Evolutionary conservation across 2,329 filamentous ascomycete species (phyloP).

Genomic region (Cladophialophora chaetospira): DNA sequence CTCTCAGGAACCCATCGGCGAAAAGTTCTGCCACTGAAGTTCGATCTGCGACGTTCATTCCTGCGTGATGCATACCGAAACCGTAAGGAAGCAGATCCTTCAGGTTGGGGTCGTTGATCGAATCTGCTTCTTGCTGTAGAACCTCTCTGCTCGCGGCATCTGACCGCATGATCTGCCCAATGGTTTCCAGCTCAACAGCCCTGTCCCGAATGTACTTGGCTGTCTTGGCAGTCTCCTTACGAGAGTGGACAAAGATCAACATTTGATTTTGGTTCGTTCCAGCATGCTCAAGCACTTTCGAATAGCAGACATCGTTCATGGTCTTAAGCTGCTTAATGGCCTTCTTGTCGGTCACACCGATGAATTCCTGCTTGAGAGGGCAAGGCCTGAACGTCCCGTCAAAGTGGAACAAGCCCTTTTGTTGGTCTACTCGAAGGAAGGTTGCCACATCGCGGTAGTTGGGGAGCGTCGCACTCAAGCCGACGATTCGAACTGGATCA

Average conservation of each 20-base stretch:
- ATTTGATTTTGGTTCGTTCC: conserved; percentile 93
- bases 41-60: conserved; percentile 93
- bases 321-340: conserved; percentile 98
- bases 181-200: conserved; percentile 93
- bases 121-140: conserved; percentile 77
- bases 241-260: conserved; percentile 97
- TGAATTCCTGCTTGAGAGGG: conserved; percentile 92
- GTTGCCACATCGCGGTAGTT: conserved; percentile 96
- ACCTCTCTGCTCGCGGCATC: conserved; percentile 91
- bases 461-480: conserved; percentile 89
- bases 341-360: conserved; percentile 96
- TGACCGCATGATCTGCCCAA: conserved; percentile 89
- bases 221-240: conserved; percentile 97
- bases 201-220: conserved; percentile 96
- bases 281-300: conserved; percentile 94
- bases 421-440: conserved; percentile 85
- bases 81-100: conserved; percentile 96
- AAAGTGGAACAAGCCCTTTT: conserved; percentile 91
- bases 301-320: conserved; percentile 99
- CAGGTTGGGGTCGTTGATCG: conserved; percentile 80
- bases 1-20: conserved; percentile 84
- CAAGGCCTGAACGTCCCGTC: conserved; percentile 93
- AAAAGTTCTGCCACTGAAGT: conserved; percentile 95
- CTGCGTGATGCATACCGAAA: conserved; percentile 97
- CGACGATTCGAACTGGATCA: conserved; percentile 86